Base-by-base conservation (phyloP, 2,329 filamentous ascomycete species). In the Penicillium sp. region DNA sequence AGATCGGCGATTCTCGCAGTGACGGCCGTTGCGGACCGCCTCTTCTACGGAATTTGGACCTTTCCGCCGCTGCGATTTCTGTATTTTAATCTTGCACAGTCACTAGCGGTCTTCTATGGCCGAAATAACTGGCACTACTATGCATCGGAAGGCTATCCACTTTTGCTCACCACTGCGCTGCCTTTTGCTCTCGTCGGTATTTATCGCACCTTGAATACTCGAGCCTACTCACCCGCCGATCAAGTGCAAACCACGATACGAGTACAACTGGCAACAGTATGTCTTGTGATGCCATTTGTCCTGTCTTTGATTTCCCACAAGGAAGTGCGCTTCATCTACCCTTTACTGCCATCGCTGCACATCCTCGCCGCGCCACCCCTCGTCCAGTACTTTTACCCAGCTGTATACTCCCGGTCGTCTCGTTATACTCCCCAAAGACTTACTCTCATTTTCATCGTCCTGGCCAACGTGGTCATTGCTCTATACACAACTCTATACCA, bases 281-380 rank as follows among this genome's bases (percentile, higher is more conserved):
- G 85, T 34, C 52, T 84, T 44, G 68, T 80, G 24, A 86, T 84
- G 47, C 70, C 86, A 8, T 64, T 71, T 1, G 67, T 75, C 2
- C 77, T 97, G 27, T 95, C 88, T 1, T 63, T 87, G 38, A 87
- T 97, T 56, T 83, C 89, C 1, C 93, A 98, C 72, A 98, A 98
- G 68, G 93, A 98, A 75, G 87, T 95, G 58, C 88, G 93, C 61
- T 98, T 98, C 73, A 87, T 97, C 56, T 95, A 95, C 61, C 91
- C 93, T 1, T 78, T 98, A 14, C 78, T 97, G 1, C 91, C 93
- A 1, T 78, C 84, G n/a, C 77, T 98, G 6, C 88, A 93, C 64
- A 73, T 95, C 52, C 74, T 97, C 31, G 81, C 87, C 1, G 88
- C 89, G 0, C 79, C 81, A 0, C 77, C 82, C 2, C 69, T 87